Evolutionary conservation across 352 stramenopile genomes (phyloP), one percentile per base, ranked within the genome.

Genomic region (Elongisporangium senticosum): DNA sequence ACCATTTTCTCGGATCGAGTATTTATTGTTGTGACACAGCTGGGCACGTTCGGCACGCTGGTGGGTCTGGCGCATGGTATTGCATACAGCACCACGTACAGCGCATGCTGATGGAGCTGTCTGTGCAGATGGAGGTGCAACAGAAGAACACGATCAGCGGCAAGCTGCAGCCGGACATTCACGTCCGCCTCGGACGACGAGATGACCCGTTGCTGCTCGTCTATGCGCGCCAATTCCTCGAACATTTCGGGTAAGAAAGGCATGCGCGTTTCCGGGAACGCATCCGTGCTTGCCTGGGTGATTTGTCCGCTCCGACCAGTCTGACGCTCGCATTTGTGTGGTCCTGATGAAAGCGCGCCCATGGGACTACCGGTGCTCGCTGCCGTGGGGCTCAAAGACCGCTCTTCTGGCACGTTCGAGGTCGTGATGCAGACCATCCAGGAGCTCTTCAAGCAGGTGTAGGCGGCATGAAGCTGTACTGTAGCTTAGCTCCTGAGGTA

Each of bases 191-290:
- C 48, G 85, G 85, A 3, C 69, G 83, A 19, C 79, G 85, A 19
- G 85, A 95, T 53, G 85, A 95, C 54, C 85, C 85, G 43, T 75
- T 95, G 33, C 61, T 95, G 57, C 68, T 95, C 43, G 83, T 95
- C 48, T 95, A 95, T 55, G 77, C 75, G 28, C 80, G 85, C 26
- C 85, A 95, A 51, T 83, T 95, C 57, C 71, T 91, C 28, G 85
- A 95, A 65, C 81, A 91, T 26, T 92, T 95, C 58, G 83, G 85
- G 85, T 95, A 75, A 28, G 50, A 47, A 10, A 24, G 20, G 17
- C 52, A 8, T 19, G 7, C 58, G 51, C 20, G 2, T 22, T 26
- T 50, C 13, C 14, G 49, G 43, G 17, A 37, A 28, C 33, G 19
- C 40, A 22, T n/a, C 10, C 20, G 19, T 37, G 19, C 23, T 53